Base-by-base conservation (phyloP, 208 protist species). In the Crithidia bombi region DNA sequence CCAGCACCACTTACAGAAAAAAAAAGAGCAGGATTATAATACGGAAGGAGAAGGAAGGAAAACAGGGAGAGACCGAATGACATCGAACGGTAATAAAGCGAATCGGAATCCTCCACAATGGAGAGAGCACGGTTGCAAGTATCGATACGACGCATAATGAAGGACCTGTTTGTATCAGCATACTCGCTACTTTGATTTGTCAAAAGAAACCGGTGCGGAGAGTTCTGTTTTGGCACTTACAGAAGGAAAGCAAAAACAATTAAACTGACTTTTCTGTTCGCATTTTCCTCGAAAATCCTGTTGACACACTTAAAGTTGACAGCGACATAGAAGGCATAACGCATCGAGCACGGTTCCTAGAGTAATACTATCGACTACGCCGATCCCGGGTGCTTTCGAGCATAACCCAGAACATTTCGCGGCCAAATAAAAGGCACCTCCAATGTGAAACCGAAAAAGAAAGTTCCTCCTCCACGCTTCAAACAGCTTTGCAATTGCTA, bases 321-420 rank as follows among this genome's bases (percentile, higher is more conserved):
- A 64, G 11, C 57, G 57, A 51, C 57, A 64, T 7, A 64, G 23
- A 51, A 64, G n/a, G 19, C 7, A 23, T 47, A 64, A 7, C 3
- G 39, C 14, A 6, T 64, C 28, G 15, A 64, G 1, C 4, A 62
- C 56, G 2, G 5, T 33, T 10, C 49, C 56, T 9, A 62, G 23
- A 33, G 21, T 33, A 10, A 15, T 7, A 5, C 33, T 5, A 5
- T 62, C 23, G 19, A 33, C 9, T 0, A 62, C 38, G 38, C 17
- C 2, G n/a, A 44, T 49, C n/a, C n/a, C 25, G 11, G 30, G 23
- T 21, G 38, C 9, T 3, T 21, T n/a, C 3, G 17, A 9, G 0
- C 23, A n/a, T 19, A 2, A 41, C 12, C n/a, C 5, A 21, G 11
- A 49, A 0, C 23, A 12, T 28, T 47, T 47, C 28, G 32, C 19